phyloP scores from a whole-genome alignment of 352 stramenopile genomes.

The Aphanomyces cochlioides region DNA sequence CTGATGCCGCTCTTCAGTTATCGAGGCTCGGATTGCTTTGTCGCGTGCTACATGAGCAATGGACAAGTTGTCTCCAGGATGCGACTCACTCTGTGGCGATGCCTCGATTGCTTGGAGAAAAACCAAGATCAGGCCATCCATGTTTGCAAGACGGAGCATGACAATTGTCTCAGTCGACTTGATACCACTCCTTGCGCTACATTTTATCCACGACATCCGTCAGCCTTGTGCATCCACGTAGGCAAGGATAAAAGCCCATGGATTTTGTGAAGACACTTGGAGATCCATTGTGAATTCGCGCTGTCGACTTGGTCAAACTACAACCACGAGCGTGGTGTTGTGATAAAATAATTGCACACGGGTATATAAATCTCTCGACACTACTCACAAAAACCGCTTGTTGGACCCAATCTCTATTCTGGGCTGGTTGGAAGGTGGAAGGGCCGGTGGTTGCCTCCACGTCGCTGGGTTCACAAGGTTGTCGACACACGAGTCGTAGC shows the following conservation, averaged over 20 bases:
- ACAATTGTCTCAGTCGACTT: conserved; percentile 8
- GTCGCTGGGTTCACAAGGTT: conserved; percentile 22
- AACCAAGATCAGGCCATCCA: neutral
- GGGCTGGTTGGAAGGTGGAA: neutral
- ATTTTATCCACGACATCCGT: neutral
- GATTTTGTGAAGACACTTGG: neutral
- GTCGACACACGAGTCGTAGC: conserved; percentile 23
- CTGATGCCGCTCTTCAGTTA: conserved; percentile 4
- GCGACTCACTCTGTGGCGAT: neutral
- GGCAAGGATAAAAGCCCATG: neutral
- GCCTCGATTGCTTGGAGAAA: neutral
- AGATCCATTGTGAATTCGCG: too few species aligned
- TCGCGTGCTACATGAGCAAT: conserved; percentile 3
- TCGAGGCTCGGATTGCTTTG: neutral
- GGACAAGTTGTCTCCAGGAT: neutral
- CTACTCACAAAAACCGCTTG: neutral
- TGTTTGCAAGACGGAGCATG: neutral
- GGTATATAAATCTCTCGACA: too few species aligned
- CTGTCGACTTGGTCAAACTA: too few species aligned
- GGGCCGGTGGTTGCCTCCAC: neutral
- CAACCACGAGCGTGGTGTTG: too few species aligned
- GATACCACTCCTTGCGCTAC: neutral
- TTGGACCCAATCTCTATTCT: conserved; percentile 18
- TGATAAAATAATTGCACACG: too few species aligned
- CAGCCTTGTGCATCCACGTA: neutral